A percentile compares a stretch with the other conserved stretches of the same genome.
These are phyloP conservation scores for Abrus pulchellus DNA, from an alignment of 306 rosid species.

Conservation along the genomic window DNA sequence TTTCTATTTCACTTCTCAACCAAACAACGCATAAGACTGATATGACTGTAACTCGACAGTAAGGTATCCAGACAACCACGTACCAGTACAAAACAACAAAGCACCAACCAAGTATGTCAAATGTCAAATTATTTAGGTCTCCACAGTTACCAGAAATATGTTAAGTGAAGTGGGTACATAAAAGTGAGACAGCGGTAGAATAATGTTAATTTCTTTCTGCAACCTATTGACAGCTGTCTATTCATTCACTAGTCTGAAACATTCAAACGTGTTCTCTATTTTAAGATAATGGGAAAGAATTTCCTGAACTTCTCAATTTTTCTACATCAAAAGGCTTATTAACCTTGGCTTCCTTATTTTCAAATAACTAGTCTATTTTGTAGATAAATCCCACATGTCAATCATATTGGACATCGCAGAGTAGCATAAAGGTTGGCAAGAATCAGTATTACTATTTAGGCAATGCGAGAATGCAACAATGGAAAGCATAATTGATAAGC, in stretches of 20 bases:
- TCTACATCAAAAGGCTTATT: not conserved
- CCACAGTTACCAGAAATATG: constrained; percentile 21
- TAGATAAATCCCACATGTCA: constrained; percentile 18
- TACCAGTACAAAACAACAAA: not conserved
- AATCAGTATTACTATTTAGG: not conserved
- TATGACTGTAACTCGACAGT: not conserved
- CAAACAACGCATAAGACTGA: not conserved
- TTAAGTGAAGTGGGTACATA: not conserved
- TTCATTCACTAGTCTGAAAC: constrained; percentile 19
- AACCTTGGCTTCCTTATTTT: constrained; percentile 7
- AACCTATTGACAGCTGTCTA: constrained; percentile 13
- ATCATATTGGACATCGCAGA: constrained; percentile 17
- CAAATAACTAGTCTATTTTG: constrained; percentile 7
- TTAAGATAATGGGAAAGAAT: not conserved
- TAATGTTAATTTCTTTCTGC: not conserved
- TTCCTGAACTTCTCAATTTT: not conserved
- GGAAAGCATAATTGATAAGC: constrained; percentile 29
- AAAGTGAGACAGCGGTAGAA: not conserved
- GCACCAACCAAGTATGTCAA: not conserved
- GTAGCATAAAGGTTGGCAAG: not conserved
- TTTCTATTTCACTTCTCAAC: too few species aligned
- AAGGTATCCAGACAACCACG: not conserved
- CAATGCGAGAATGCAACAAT: not conserved
- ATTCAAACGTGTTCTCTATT: constrained; percentile 20
- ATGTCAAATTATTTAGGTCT: not conserved